phyloP scores from a whole-genome alignment of 2,329 filamentous ascomycete species.

The Didymella pinodella region DNA sequence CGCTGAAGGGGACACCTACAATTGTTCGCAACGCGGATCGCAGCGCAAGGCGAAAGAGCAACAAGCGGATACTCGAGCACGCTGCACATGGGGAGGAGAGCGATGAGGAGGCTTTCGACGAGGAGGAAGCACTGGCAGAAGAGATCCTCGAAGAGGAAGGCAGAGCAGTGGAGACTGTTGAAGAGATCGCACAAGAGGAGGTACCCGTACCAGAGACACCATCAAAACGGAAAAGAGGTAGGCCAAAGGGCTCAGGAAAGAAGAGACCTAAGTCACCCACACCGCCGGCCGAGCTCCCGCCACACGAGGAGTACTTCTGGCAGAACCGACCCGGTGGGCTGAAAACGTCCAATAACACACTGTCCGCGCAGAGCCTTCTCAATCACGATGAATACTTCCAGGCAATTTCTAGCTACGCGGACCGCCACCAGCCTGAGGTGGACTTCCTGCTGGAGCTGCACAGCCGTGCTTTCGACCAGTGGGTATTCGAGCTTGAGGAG shows the following conservation, averaged over 20 bases:
- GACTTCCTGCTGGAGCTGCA: slow-evolving; percentile 78
- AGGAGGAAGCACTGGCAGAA: slow-evolving; percentile 71
- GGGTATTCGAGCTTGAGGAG: slow-evolving; percentile 87
- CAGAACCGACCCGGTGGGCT: slow-evolving; percentile 83
- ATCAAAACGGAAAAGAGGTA: slow-evolving; percentile 60
- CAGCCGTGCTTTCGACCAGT: slow-evolving; percentile 83
- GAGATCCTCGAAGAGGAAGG: slow-evolving; percentile 71
- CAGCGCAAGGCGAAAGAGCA: slow-evolving; percentile 87
- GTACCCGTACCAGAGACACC: slow-evolving; percentile 60
- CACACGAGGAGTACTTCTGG: slow-evolving; percentile 92
- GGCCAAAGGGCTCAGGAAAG: slow-evolving; percentile 43
- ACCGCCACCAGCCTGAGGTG: slow-evolving; percentile 75
- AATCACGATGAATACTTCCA: slow-evolving; percentile 93
- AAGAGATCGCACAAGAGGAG: slow-evolving; percentile 37
- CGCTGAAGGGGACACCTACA: slow-evolving; percentile 63
- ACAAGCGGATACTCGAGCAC: slow-evolving; percentile 75
- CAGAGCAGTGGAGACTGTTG: slow-evolving; percentile 44
- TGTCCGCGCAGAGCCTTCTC: slow-evolving; percentile 76
- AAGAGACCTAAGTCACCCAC: slow-evolving; percentile 73
- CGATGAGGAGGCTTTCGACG: slow-evolving; percentile 72
- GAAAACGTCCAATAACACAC: slow-evolving; percentile 87
- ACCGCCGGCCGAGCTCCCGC: slow-evolving; percentile 80
- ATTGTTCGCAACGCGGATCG: slow-evolving; percentile 77
- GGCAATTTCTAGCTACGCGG: slow-evolving; percentile 67
- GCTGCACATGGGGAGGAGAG: slow-evolving; percentile 69